Base-by-base conservation (phyloP, 495 filamentous ascomycete genomes). In the Neurospora sp. region DNA sequence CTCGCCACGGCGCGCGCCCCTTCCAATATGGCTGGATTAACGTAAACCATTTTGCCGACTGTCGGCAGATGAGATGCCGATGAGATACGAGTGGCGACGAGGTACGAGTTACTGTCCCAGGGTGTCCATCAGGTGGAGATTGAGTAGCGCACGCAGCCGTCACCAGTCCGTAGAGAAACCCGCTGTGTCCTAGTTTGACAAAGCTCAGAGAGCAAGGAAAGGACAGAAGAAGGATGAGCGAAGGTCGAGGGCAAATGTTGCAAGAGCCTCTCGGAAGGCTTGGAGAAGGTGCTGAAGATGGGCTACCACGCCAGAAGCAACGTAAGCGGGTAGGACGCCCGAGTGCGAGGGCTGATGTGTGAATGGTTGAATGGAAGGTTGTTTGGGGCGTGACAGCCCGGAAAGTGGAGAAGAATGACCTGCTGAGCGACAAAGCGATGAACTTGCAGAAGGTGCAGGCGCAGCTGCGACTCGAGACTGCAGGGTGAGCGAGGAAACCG, bases 41-140 rank as follows among this genome's bases (percentile, higher is more conserved):
- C 44, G 41, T 79, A 70, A 1, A 72, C 71, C 80, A 82, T 82
- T n/a, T 74, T 77, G 70, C 61, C 72, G 70, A 41, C 14, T 38
- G 44, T 45, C 39, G 68, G 42, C n/a, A 16, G 37, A 65, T 72
- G 45, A 20, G 22, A 44, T 69, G 45, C 65, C 65, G 39, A 10
- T 61, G 48, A 75, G 70, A 73, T 68, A 72, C 71, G 53, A 74
- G 72, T 72, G 76, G 72, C 72, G 72, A 76, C 72, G 38, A 45
- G 53, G 14, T 44, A 71, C 74, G 70, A 71, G 71, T 76, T 45
- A 79, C 69, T 31, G 71, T 72, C 44, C 75, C 74, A 72, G 70
- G 74, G 74, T 40, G 75, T 77, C 79, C 79, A 80, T 80, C 72
- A 76, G 78, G 76, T 72, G 48, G 53, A 61, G 14, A 61, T 35